Conservation (phyloP, 306 rosid genomes). For the Medicago ruthenica region DNA sequence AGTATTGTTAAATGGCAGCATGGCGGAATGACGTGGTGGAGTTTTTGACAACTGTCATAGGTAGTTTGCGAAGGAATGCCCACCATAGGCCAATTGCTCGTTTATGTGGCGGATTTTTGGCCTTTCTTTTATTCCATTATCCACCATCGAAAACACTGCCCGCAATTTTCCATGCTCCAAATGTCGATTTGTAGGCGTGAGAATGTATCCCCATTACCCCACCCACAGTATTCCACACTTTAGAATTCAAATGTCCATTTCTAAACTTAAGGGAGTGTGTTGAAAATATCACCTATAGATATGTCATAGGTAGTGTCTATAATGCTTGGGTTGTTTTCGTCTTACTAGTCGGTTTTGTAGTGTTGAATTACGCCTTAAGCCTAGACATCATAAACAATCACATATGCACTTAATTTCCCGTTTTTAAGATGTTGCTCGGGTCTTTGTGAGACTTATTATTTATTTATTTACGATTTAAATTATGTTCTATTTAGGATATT, state of each 20-base stretch:
- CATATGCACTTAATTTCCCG: neutral
- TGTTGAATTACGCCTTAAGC: neutral
- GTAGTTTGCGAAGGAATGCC: no score
- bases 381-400: neutral
- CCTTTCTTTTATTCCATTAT: no score
- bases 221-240: neutral
- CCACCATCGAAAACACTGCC: no score
- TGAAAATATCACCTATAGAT: neutral
- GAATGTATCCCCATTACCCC: neutral
- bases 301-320: neutral
- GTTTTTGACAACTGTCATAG: no score
- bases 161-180: no score
- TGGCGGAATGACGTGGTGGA: no score
- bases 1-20: no score
- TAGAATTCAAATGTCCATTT: neutral
- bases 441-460: constrained; percentile 3
- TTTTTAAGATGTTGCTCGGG: constrained; percentile 21
- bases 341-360: neutral
- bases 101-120: no score
- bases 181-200: neutral
- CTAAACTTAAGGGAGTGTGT: neutral
- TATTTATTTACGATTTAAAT: neutral
- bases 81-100: no score
- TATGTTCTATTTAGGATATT: constrained; percentile 59
- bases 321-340: neutral